These are phyloP conservation scores for Alternaria arbusti DNA, from an alignment of 2,329 filamentous ascomycete species.

Conservation along the genomic window DNA sequence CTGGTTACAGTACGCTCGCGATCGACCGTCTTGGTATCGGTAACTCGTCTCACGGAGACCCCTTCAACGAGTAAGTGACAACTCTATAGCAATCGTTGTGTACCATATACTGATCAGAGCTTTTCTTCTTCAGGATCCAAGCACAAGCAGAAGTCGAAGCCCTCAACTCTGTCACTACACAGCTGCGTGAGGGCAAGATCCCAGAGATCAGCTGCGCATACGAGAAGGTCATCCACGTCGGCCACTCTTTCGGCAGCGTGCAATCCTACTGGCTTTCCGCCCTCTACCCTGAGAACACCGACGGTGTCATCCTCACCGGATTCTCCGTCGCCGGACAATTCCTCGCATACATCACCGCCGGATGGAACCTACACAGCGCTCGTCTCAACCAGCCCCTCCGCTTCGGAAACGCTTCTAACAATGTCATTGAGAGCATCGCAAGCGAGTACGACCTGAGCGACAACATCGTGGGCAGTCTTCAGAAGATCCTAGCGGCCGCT, in stretches of 20 bases:
- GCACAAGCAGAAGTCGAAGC: conserved; percentile 64
- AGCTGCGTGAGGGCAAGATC: conserved; percentile 57
- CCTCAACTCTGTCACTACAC: conserved; percentile 60
- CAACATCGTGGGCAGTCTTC: conserved; percentile 22
- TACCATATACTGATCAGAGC: not conserved
- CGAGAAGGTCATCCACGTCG: conserved; percentile 63
- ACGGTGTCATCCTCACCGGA: conserved; percentile 67
- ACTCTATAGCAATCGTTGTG: not conserved
- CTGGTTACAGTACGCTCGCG: conserved; percentile 65
- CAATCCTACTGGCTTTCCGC: conserved; percentile 64
- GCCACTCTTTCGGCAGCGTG: conserved; percentile 68
- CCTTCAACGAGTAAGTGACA: conserved; percentile 56
- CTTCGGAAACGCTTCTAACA: conserved; percentile 41
- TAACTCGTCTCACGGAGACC: conserved; percentile 63
- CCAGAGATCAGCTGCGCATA: conserved; percentile 49
- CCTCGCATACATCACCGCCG: conserved; percentile 51
- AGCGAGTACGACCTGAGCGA: conserved; percentile 16
- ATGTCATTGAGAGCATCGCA: conserved; percentile 11
- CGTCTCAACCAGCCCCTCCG: conserved; percentile 50
- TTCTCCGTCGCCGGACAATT: conserved; percentile 61
- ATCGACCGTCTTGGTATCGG: conserved; percentile 70
- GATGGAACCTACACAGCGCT: conserved; percentile 58
- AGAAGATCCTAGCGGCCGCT: conserved; percentile 21
- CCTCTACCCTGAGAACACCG: conserved; percentile 59
- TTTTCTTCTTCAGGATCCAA: conserved; percentile 56